A percentile compares a stretch with the other conserved stretches of the same genome.
Evolutionary conservation across 2,329 filamentous ascomycete species (phyloP).

Genomic region (Rutstroemia sp.): DNA sequence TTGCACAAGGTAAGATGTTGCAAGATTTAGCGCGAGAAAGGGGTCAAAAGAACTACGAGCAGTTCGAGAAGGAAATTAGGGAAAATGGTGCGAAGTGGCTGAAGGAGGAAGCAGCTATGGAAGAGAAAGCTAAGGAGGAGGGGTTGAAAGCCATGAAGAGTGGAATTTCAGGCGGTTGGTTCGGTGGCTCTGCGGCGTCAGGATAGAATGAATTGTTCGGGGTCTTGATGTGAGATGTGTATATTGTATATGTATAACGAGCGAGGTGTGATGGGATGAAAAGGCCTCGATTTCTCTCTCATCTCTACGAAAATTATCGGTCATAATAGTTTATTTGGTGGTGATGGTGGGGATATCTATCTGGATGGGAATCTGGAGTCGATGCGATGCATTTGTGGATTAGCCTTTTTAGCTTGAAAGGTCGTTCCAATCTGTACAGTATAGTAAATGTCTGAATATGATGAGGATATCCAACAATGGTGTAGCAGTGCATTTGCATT

Average conservation of each 20-base stretch:
- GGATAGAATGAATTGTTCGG: background rate
- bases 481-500: too few relatives aligned
- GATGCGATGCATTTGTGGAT: background rate
- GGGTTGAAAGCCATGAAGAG: constrained; percentile 89
- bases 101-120: constrained; percentile 81
- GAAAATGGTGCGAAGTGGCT: constrained; percentile 95
- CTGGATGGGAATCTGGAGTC: background rate
- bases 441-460: too few relatives aligned
- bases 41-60: constrained; percentile 82
- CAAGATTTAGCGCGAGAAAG: constrained; percentile 90
- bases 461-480: too few relatives aligned
- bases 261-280: background rate
- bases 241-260: background rate
- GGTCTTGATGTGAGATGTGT: too few relatives aligned
- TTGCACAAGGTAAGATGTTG: constrained; percentile 92
- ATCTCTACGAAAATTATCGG: background rate
- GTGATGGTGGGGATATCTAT: background rate
- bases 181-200: constrained; percentile 24
- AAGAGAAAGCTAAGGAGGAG: constrained; percentile 85
- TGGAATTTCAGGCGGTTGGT: constrained; percentile 54
- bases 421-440: too few relatives aligned
- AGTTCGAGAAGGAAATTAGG: constrained; percentile 82
- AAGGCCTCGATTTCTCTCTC: background rate
- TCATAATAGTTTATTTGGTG: background rate
- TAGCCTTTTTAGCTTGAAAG: too few relatives aligned